phyloP scores from a whole-genome alignment of 495 filamentous ascomycete species.

The Glutinoglossum americanum region DNA sequence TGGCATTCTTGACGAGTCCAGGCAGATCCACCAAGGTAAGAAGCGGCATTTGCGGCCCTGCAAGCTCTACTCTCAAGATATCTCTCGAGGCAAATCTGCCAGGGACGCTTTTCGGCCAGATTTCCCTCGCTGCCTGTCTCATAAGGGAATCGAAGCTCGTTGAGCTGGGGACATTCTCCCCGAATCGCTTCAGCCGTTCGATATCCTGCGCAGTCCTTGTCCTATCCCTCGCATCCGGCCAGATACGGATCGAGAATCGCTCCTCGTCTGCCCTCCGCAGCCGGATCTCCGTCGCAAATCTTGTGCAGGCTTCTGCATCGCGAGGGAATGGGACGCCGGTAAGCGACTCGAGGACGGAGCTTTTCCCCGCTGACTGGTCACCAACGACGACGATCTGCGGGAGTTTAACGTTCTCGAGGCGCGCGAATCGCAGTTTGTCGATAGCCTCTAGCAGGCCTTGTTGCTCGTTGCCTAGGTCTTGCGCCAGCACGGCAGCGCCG shows the following conservation, averaged over 20 bases:
- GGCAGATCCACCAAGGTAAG: slow-evolving; percentile 42
- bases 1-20: slow-evolving; percentile 29
- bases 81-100: slow-evolving; percentile 20
- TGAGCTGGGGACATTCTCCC: background rate
- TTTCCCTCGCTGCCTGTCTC: slow-evolving; percentile 17
- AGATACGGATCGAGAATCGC: slow-evolving; percentile 1
- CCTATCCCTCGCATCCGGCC: background rate
- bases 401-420: slow-evolving; percentile 32
- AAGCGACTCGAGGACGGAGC: slow-evolving; percentile 52
- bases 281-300: slow-evolving; percentile 35
- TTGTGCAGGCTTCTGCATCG: slow-evolving; percentile 29
- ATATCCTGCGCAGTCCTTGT: background rate
- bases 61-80: slow-evolving; percentile 37
- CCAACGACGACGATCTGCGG: slow-evolving; percentile 56
- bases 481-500: background rate
- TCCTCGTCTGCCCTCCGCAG: slow-evolving; percentile 22
- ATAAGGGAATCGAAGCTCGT: slow-evolving; percentile 16
- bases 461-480: slow-evolving; percentile 5
- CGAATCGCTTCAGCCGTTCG: background rate
- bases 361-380: slow-evolving; percentile 50
- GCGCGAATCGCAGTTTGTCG: slow-evolving; percentile 31
- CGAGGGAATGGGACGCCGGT: slow-evolving; percentile 44
- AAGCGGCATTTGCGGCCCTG: slow-evolving; percentile 32
- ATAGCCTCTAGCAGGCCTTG: slow-evolving; percentile 30
- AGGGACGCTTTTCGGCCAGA: slow-evolving; percentile 18